Evolutionary conservation across 1,284 basidiomycete species (phyloP).

Genomic region (Austroboletus rostrupii): DNA sequence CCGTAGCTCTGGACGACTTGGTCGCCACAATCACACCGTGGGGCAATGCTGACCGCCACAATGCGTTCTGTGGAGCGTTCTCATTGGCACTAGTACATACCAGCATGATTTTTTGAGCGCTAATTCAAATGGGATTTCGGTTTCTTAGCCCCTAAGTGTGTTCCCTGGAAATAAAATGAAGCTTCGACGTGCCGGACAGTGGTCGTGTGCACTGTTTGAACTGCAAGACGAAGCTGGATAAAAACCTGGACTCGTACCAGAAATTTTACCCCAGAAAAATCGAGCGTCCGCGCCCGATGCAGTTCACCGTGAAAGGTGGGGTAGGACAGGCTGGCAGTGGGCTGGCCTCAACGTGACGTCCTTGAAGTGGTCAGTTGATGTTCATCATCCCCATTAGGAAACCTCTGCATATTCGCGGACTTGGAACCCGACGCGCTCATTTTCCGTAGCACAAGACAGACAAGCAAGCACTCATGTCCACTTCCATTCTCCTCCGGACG

Average conservation of each 20-base stretch:
- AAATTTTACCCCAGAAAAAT: background rate
- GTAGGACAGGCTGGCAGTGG: background rate
- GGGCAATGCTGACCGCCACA: background rate
- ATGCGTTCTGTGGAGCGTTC: background rate
- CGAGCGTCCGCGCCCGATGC: background rate
- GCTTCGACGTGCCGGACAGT: background rate
- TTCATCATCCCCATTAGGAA: constrained; percentile 14
- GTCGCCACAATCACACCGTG: background rate
- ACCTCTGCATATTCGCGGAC: constrained; percentile 12
- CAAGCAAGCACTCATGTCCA: constrained; percentile 5
- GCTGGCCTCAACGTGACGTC: background rate
- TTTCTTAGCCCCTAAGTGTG: background rate
- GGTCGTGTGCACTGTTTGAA: background rate
- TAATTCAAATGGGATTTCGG: background rate
- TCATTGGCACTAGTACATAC: background rate
- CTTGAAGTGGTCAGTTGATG: background rate
- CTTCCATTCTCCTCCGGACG: constrained; percentile 4
- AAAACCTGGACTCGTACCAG: background rate
- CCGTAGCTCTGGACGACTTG: background rate
- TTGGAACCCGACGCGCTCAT: constrained; percentile 3
- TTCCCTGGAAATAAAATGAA: background rate
- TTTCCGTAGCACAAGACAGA: background rate
- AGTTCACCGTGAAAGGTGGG: background rate
- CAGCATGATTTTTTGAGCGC: background rate
- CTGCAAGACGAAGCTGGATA: background rate